Evolutionary conservation across 768 basidiomycete genomes (phyloP), one percentile per base, ranked within the genome.

Genomic region (Leccinum sublutescens): DNA sequence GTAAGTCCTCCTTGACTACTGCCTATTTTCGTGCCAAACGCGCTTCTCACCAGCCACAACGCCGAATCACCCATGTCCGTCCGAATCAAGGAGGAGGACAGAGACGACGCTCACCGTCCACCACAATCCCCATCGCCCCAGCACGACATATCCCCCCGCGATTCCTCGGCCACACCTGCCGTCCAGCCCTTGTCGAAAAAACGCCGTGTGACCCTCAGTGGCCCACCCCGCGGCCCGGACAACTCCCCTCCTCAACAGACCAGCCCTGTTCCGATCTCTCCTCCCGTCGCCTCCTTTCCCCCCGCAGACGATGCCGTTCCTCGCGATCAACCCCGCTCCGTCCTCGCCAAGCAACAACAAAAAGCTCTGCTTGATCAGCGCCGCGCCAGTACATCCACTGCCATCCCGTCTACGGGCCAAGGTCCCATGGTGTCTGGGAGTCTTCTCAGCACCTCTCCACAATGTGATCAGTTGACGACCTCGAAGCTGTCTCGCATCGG

Each of bases 311-410:
- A 88, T 64, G 78, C 83, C 1, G 67, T 72, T 33, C 80, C 85
- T 47, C 79, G 62, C 56, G 56, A 63, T 36, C 62, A 62, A 19
- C 49, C 54, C 6, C 63, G 86, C 68, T 82, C 85, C 19, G 82
- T 82, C 76, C 77, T 86, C 59, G 73, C 84, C 52, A 89, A 88
- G 66, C 87, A 86, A 70, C 85, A 85, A 64, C 89, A 87, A 71
- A 85, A 89, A 72, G 81, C 84, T 50, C 75, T 86, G 57, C 84
- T 86, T 56, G 86, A 90, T 70, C 86, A 87, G 73, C 81, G 87
- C 52, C 75, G 89, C 62, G 86, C 82, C 10, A 86, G 86, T 68
- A 74, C 79, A 14, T 83, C 78, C 31, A 78, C 76, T 14, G 65
- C 76, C 50, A 60, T 76, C 31, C 54, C 67, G 8, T 72, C 79